Evolutionary conservation across 352 stramenopile species (phyloP), one percentile per base, ranked within the genome.

Genomic region (Globisporangium mamillatum): DNA sequence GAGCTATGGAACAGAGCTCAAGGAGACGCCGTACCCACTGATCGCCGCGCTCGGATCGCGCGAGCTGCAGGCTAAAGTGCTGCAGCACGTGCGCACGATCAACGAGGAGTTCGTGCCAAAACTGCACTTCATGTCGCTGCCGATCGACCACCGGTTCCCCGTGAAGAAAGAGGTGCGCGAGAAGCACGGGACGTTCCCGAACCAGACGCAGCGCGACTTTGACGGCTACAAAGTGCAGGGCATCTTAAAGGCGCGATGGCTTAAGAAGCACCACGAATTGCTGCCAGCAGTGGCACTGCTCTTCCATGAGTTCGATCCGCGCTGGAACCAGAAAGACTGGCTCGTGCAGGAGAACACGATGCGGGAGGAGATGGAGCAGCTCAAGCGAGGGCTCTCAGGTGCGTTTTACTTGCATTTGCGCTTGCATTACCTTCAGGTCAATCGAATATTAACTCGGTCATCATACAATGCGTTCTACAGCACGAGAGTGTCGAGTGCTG

Each of bases 221-320:
- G 84, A 93, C n/a, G 80, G 83, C 48, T 89, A 91, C 74, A 66
- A 65, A 9, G 77, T 85, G 24, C 75, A 90, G 46, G 89, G 89
- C 9, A 75, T 96, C 16, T 73, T 95, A 58, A 96, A 96, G 67
- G 72, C 80, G 24, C 75, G 78, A 34, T 96, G 89, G 89, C 70
- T 96, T 54, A 94, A 94, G 77, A 96, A 96, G 61, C 87, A 95
- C 67, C 89, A 94, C 63, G 86, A 94, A 69, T 59, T 89, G 5
- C 68, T 96, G 36, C 89, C 89, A 9, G 86, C 86, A 0, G 86
- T 93, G 14, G 82, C 92, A 53, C 71, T 96, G 60, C 76, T 94
- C 36, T 93, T 95, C 64, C 83, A 95, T 54, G 89, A 92, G 66
- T 95, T 92, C 60, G 87, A 96, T 60, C 89, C 89, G 59, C 77